Evolutionary conservation across 805 yeast genomes (phyloP).

Genomic region (Zygosaccharomyces kombuchaensis): DNA sequence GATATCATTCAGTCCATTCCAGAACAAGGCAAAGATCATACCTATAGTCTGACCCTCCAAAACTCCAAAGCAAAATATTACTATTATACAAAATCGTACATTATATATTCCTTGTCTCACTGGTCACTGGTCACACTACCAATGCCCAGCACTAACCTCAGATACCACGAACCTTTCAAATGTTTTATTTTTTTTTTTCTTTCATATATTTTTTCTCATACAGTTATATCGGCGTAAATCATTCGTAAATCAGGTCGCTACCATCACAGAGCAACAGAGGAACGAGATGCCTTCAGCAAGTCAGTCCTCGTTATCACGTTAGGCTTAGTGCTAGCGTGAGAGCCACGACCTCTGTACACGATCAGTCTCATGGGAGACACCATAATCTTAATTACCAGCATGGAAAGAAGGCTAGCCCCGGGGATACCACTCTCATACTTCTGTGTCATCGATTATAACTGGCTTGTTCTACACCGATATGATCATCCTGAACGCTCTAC

Average conservation of each 20-base stretch:
- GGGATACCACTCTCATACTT: background rate
- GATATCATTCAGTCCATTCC: slow-evolving; percentile 80
- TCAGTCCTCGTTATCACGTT: slow-evolving; percentile 24
- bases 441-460: background rate
- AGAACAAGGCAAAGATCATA: slow-evolving; percentile 59
- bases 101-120: background rate
- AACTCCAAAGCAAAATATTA: background rate
- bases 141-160: background rate
- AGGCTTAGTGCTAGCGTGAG: slow-evolving; percentile 17
- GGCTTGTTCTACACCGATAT: background rate
- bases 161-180: background rate
- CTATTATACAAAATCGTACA: background rate
- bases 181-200: background rate
- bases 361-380: slow-evolving; percentile 8
- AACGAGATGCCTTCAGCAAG: slow-evolving; percentile 17
- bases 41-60: slow-evolving; percentile 22
- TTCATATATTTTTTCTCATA: too few relatives aligned
- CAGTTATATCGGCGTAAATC: background rate
- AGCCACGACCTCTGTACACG: slow-evolving; percentile 16
- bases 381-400: slow-evolving; percentile 2
- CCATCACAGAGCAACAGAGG: background rate
- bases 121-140: background rate
- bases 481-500: background rate
- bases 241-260: background rate
- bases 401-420: background rate